Evolutionary conservation across 2,329 filamentous ascomycete genomes (phyloP).

Genomic region (Lecanoromycetidae sp.): DNA sequence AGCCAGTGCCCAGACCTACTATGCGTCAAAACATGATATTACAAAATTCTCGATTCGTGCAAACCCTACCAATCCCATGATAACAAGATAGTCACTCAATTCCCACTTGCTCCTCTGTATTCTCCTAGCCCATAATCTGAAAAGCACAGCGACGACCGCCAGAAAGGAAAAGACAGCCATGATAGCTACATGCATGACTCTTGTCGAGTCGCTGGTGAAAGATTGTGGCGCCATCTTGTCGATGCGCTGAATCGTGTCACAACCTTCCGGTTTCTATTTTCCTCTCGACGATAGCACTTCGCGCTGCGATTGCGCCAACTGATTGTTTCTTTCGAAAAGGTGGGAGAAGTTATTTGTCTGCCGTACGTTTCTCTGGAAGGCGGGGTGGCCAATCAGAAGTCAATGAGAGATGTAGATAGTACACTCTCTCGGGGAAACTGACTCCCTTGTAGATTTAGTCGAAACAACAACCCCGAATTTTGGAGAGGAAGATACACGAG

Average conservation of each 20-base stretch:
- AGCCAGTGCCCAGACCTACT: conserved; percentile 11
- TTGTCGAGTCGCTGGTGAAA: conserved; percentile 1
- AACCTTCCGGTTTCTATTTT: no score
- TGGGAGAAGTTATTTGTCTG: no score
- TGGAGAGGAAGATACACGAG: no score
- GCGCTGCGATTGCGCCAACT: no score
- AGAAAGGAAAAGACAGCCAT: conserved; percentile 11
- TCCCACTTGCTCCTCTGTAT: conserved; percentile 5
- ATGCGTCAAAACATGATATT: neutral
- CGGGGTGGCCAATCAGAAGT: no score
- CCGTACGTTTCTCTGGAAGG: no score
- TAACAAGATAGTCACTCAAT: conserved; percentile 10
- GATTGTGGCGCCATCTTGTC: neutral
- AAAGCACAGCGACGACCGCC: conserved; percentile 4
- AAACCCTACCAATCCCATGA: conserved; percentile 10
- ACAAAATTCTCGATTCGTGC: neutral
- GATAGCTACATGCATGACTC: conserved; percentile 6
- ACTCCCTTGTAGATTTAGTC: no score
- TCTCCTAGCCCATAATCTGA: conserved; percentile 11
- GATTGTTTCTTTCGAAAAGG: no score
- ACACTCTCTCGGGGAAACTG: no score
- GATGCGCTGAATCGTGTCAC: neutral
- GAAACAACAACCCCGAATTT: no score
- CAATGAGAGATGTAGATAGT: no score
- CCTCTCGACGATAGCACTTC: no score